Conservation (phyloP, 2,329 filamentous ascomycete genomes). For the Epichloe festucae region DNA sequence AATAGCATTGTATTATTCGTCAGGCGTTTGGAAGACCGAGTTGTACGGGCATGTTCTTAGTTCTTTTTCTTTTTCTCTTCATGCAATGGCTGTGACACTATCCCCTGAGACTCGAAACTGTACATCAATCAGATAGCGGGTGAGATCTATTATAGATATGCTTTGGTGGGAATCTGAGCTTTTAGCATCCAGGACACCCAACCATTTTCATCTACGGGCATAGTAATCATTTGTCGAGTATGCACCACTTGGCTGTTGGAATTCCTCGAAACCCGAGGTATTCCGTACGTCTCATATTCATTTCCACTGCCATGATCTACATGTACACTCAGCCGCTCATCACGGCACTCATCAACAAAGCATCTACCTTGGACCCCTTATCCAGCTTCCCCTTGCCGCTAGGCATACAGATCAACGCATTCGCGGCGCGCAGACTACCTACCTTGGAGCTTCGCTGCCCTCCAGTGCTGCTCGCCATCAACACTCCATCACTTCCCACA, state of each 20-base stretch:
- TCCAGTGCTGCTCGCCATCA: constrained; percentile 73
- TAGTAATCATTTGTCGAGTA: too few species aligned
- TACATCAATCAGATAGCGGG: constrained; percentile 20
- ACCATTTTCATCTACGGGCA: neutral
- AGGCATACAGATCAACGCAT: constrained; percentile 70
- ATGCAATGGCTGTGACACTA: constrained; percentile 22
- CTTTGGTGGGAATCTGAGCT: constrained; percentile 6
- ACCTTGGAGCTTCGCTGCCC: constrained; percentile 82
- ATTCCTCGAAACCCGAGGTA: too few species aligned
- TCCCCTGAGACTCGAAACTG: constrained; percentile 16
- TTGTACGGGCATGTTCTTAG: constrained; percentile 14
- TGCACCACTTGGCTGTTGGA: too few species aligned
- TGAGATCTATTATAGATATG: constrained; percentile 8
- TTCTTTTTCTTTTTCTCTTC: neutral
- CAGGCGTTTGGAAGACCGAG: constrained; percentile 28
- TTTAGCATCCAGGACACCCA: neutral
- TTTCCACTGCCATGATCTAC: neutral
- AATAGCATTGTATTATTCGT: constrained; percentile 19
- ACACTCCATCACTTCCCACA: constrained; percentile 48
- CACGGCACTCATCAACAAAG: constrained; percentile 58
- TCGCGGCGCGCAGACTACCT: constrained; percentile 77
- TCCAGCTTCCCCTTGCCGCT: constrained; percentile 47
- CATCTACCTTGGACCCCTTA: constrained; percentile 61
- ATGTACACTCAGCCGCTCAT: constrained; percentile 9
- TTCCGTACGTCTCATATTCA: neutral